These are phyloP conservation scores for Fraxinus platypoda DNA, from an alignment of 305 asterid species.

Conservation along the genomic window DNA sequence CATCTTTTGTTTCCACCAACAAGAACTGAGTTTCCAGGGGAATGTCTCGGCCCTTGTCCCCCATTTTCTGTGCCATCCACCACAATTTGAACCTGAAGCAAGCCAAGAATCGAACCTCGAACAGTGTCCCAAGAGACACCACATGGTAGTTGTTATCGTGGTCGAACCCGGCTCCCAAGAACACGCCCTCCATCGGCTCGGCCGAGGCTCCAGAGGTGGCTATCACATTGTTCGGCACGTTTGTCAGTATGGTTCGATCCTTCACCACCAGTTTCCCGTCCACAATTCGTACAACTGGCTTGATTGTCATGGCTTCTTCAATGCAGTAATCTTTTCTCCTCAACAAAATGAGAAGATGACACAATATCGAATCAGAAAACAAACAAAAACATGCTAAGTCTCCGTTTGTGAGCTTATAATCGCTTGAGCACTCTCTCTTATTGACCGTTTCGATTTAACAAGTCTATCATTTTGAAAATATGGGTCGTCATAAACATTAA, in stretches of 20 bases:
- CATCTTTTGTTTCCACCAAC: slow-evolving; percentile 58
- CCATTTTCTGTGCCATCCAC: slow-evolving; percentile 70
- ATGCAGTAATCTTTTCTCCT: slow-evolving; percentile 13
- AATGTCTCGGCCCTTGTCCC: slow-evolving; percentile 65
- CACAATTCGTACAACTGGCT: slow-evolving; percentile 51
- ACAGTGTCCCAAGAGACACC: slow-evolving; percentile 59
- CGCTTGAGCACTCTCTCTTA: not conserved
- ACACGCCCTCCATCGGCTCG: slow-evolving; percentile 67
- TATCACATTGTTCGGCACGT: slow-evolving; percentile 68
- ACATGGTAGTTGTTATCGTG: slow-evolving; percentile 64
- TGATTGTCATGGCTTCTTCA: slow-evolving; percentile 59
- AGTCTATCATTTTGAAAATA: not conserved
- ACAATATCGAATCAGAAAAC: not conserved
- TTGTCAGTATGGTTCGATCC: slow-evolving; percentile 50
- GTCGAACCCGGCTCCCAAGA: slow-evolving; percentile 69
- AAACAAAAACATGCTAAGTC: not conserved
- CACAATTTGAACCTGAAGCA: slow-evolving; percentile 44
- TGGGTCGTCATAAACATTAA: not conserved
- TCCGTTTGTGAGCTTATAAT: not conserved
- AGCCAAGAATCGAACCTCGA: slow-evolving; percentile 59
- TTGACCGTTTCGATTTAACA: not conserved
- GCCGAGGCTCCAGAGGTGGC: slow-evolving; percentile 55
- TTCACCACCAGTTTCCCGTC: slow-evolving; percentile 67
- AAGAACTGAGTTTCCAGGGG: slow-evolving; percentile 89
- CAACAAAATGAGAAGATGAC: slow-evolving; percentile 18